Evolutionary conservation across 73 alveolate species (phyloP).

Genomic region (Uronychia setigera): DNA sequence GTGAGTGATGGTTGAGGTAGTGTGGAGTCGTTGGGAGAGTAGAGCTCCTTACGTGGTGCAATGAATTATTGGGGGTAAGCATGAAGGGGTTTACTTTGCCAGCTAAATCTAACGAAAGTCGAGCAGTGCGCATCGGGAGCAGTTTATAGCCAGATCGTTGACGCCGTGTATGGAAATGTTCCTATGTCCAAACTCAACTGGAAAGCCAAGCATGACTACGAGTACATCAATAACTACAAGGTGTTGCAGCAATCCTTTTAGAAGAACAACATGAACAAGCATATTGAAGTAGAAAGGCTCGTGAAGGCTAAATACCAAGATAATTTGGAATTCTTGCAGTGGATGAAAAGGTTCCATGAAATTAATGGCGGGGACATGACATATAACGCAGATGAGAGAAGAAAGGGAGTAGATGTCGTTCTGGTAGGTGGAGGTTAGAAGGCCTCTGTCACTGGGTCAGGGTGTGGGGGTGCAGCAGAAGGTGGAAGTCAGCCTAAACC

Average conservation of each 20-base stretch:
- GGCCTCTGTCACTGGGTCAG: no score
- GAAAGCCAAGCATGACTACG: slow-evolving; percentile 94
- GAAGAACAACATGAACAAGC: slow-evolving; percentile 77
- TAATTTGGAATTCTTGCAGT: slow-evolving; percentile 90
- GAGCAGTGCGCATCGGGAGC: slow-evolving; percentile 95
- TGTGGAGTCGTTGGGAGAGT: no score
- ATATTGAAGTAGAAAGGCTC: slow-evolving; percentile 82
- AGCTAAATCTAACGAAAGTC: slow-evolving; percentile 75
- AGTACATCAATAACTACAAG: slow-evolving; percentile 88
- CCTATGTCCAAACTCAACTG: slow-evolving; percentile 88
- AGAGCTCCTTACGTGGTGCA: no score
- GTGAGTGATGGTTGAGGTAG: no score
- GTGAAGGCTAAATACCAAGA: slow-evolving; percentile 92
- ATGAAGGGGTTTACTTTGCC: no score
- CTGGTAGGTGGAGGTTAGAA: slow-evolving; percentile 53
- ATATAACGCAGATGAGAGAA: slow-evolving; percentile 86
- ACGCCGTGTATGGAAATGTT: slow-evolving; percentile 87
- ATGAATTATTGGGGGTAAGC: no score
- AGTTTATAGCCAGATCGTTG: slow-evolving; percentile 86
- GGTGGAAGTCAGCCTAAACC: no score
- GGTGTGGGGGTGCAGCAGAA: no score
- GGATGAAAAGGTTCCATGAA: slow-evolving; percentile 91
- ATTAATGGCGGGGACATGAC: slow-evolving; percentile 74
- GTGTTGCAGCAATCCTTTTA: slow-evolving; percentile 87
- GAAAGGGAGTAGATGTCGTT: slow-evolving; percentile 81